A percentile compares a stretch with the other conserved stretches of the same genome.
Evolutionary conservation across 192 early-diverging fungal species (phyloP).

Genomic region (Gonapodya prolifera): DNA sequence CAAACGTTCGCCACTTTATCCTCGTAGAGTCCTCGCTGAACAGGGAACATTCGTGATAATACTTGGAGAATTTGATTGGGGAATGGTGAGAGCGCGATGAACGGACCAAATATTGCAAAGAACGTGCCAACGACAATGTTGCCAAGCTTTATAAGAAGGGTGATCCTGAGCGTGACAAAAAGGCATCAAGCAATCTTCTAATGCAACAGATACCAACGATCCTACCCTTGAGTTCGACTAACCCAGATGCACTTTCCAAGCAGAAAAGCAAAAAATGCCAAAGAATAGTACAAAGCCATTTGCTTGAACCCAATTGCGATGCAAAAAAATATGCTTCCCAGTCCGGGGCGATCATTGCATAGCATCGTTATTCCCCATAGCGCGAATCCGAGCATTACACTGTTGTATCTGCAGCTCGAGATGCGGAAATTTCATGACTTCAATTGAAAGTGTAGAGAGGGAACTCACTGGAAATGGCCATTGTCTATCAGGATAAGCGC

Average conservation of each 20-base stretch:
- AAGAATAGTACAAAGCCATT: slow-evolving; percentile 90
- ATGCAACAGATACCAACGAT: slow-evolving; percentile 19
- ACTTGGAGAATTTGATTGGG: slow-evolving; percentile 59
- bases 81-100: slow-evolving; percentile 28
- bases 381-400: slow-evolving; percentile 87
- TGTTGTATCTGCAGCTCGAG: slow-evolving; percentile 59
- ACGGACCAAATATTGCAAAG: slow-evolving; percentile 52
- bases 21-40: slow-evolving; percentile 88
- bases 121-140: slow-evolving; percentile 60
- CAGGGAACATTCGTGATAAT: slow-evolving; percentile 74
- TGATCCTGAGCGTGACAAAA: slow-evolving; percentile 16
- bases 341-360: slow-evolving; percentile 38
- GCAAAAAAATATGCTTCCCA: slow-evolving; percentile 71
- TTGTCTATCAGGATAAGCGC: slow-evolving; percentile 87
- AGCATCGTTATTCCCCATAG: slow-evolving; percentile 63
- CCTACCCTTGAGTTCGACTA: slow-evolving; percentile 22
- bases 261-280: slow-evolving; percentile 81
- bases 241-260: slow-evolving; percentile 55
- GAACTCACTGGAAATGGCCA: slow-evolving; percentile 78
- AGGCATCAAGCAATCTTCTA: not conserved
- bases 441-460: not conserved
- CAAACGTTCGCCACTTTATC: slow-evolving; percentile 98
- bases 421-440: not conserved
- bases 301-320: slow-evolving; percentile 84
- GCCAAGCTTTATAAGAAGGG: slow-evolving; percentile 58